Evolutionary conservation across 352 stramenopile species (phyloP).

Genomic region (Albugo laibachii): DNA sequence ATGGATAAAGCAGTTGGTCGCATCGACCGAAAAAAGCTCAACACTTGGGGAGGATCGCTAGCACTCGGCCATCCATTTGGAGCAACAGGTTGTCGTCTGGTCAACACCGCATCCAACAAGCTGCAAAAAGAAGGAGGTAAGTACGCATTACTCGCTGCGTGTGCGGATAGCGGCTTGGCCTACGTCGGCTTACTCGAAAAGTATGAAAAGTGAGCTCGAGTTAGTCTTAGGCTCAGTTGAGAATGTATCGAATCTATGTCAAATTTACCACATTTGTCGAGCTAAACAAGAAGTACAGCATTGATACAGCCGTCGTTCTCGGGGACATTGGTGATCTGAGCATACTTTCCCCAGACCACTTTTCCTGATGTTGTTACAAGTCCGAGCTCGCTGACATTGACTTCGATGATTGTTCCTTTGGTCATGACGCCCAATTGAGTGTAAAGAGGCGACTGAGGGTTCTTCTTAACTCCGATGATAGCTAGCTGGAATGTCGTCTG

Average conservation of each 20-base stretch:
- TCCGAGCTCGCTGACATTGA: constrained; percentile 98
- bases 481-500: constrained; percentile 99
- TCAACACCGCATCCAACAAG: constrained; percentile 95
- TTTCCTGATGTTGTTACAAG: constrained; percentile 98
- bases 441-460: constrained; percentile 93
- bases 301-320: constrained; percentile 99
- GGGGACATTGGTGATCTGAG: constrained; percentile 99
- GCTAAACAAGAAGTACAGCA: constrained; percentile 95
- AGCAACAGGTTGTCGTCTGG: constrained; percentile 88
- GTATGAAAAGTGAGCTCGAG: constrained; percentile 31
- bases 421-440: constrained; percentile 98
- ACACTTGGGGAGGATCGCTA: constrained; percentile 93
- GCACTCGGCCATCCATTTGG: constrained; percentile 95
- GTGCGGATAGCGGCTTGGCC: constrained; percentile 93
- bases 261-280: background rate
- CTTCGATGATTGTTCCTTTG: constrained; percentile 97
- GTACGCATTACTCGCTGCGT: constrained; percentile 93
- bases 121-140: constrained; percentile 89
- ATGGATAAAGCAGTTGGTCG: constrained; percentile 78
- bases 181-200: constrained; percentile 90
- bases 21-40: constrained; percentile 90
- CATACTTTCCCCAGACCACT: constrained; percentile 99
- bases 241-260: background rate
- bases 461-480: constrained; percentile 99
- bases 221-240: background rate